phyloP scores from a whole-genome alignment of 2,329 filamentous ascomycete genomes.

The Alternaria arborescens region DNA sequence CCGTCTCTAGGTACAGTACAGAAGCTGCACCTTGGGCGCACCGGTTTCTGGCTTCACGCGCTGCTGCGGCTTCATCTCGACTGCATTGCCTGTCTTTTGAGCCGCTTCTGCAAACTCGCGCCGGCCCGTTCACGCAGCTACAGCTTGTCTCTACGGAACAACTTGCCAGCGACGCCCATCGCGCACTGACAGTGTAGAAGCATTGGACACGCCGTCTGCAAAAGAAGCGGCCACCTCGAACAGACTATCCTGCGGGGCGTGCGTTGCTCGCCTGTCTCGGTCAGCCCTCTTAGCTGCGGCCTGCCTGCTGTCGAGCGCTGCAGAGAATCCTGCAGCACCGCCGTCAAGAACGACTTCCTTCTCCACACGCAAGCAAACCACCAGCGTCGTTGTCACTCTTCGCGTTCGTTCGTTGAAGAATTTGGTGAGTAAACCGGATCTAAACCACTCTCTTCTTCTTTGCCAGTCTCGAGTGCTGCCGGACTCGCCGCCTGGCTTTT shows the following conservation, averaged over 20 bases:
- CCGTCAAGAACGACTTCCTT: slow-evolving; percentile 45
- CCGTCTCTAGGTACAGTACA: slow-evolving; percentile 41
- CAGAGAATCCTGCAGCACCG: slow-evolving; percentile 50
- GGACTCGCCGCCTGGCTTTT: slow-evolving; percentile 37
- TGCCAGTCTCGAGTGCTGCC: slow-evolving; percentile 13
- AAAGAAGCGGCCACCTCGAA: slow-evolving; percentile 33
- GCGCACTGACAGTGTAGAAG: slow-evolving; percentile 38
- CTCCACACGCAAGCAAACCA: slow-evolving; percentile 30
- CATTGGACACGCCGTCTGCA: slow-evolving; percentile 37
- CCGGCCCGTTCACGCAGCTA: slow-evolving; percentile 48
- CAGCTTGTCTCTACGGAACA: slow-evolving; percentile 26
- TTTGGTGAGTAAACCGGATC: slow-evolving; percentile 29
- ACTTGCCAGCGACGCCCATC: slow-evolving; percentile 34
- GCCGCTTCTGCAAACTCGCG: slow-evolving; percentile 45
- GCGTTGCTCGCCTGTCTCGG: slow-evolving; percentile 49
- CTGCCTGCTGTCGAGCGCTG: slow-evolving; percentile 50
- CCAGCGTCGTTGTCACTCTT: slow-evolving; percentile 22
- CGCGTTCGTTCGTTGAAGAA: slow-evolving; percentile 36
- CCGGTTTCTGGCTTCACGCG: slow-evolving; percentile 24
- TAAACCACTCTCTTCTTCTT: not conserved
- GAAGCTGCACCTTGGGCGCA: slow-evolving; percentile 31
- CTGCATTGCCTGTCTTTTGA: slow-evolving; percentile 26
- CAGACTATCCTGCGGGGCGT: slow-evolving; percentile 46
- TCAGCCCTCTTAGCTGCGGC: slow-evolving; percentile 53
- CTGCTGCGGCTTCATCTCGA: slow-evolving; percentile 27